Evolutionary conservation across 2,329 filamentous ascomycete genomes (phyloP), one percentile per base, ranked within the genome.

Genomic region (Aspergillus pseudoviridinutans): DNA sequence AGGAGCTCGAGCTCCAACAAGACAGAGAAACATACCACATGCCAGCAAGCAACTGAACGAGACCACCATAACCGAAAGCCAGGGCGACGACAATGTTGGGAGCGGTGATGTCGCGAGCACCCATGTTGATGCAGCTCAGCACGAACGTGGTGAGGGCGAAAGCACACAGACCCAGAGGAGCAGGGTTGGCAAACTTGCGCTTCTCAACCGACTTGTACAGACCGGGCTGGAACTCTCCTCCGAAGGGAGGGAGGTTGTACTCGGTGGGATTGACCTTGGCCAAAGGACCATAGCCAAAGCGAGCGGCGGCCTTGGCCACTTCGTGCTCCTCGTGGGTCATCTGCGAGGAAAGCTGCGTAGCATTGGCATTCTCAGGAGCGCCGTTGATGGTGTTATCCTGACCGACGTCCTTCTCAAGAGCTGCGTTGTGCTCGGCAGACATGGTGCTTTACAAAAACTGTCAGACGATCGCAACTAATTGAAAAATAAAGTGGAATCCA

Each of bases 131-230:
- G 66, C 83, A 79, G 29, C 87, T 90, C 51, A 93, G 82, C 41
- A 93, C 84, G 72, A 93, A 93, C 12, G 90, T 93, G 54, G 90
- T 93, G 69, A 93, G 80, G 61, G 90, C 90, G 79, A 93, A 93
- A 71, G 88, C 90, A 60, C 80, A 84, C 51, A 93, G 84, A 62
- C 90, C 90, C 42, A 92, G 81, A 29, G 89, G 90, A 54, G 87
- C 89, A 4, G 90, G 90, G 76, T 92, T 92, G 78, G 83, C 90
- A 73, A 92, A 85, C 78, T 89, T 88, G 76, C 87, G 86, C 24
- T 71, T 63, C 71, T 84, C 82, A 75, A 85, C 83, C 8, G 85
- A 79, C 74, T 82, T 85, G 80, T 87, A 84, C 54, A 83, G 77
- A 76, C 87, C 87, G 53, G 88, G 87, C 74, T 91, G 87, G 74